Evolutionary conservation across 768 basidiomycete genomes (phyloP).

Genomic region (Pulveroboletus frians): DNA sequence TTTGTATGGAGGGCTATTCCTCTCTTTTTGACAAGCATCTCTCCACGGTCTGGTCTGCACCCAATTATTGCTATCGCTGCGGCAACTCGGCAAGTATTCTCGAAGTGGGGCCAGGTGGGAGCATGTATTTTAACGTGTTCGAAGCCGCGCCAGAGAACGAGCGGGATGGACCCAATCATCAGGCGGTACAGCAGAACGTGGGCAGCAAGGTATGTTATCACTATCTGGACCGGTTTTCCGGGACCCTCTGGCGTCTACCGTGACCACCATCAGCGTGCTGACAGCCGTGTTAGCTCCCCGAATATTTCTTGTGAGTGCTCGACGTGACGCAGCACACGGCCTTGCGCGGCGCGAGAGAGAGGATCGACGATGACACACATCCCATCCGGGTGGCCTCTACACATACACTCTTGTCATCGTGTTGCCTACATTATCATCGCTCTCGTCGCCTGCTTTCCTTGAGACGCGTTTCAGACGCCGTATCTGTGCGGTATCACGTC

Average conservation of each 20-base stretch:
- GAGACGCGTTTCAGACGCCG: slow-evolving; percentile 5
- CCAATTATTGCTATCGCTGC: slow-evolving; percentile 98
- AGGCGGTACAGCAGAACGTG: slow-evolving; percentile 67
- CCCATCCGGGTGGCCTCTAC: not conserved
- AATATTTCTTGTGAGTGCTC: slow-evolving; percentile 61
- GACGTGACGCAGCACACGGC: not conserved
- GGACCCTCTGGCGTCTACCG: not conserved
- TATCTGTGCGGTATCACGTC: not conserved
- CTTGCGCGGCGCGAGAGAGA: not conserved
- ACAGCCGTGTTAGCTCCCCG: slow-evolving; percentile 53
- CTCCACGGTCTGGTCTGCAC: slow-evolving; percentile 97
- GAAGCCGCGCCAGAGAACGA: slow-evolving; percentile 99
- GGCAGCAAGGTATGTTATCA: slow-evolving; percentile 57
- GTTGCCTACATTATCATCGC: slow-evolving; percentile 2
- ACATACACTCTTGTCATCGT: slow-evolving; percentile 1
- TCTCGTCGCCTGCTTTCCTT: not conserved
- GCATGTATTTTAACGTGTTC: slow-evolving; percentile 95
- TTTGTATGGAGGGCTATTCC: slow-evolving; percentile 99
- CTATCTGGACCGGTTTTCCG: not conserved
- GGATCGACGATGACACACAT: slow-evolving; percentile 6
- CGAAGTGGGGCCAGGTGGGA: slow-evolving; percentile 86
- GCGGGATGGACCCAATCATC: slow-evolving; percentile 79
- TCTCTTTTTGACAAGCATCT: slow-evolving; percentile 95
- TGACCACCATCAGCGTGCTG: not conserved
- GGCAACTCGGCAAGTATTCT: slow-evolving; percentile 96